Evolutionary conservation across 2,329 filamentous ascomycete species (phyloP).

Genomic region (Knufia fluminis): DNA sequence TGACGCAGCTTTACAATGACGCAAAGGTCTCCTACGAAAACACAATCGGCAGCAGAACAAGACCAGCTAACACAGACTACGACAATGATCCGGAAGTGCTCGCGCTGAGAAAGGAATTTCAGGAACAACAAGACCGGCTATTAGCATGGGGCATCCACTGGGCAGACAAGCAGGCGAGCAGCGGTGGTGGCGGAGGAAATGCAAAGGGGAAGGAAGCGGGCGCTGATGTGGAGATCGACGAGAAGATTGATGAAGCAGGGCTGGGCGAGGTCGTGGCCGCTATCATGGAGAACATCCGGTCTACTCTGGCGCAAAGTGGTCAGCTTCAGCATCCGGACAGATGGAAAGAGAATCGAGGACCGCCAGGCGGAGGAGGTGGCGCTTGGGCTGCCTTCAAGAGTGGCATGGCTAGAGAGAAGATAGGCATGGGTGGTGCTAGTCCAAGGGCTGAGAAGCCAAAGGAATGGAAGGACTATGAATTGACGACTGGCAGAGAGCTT

Average conservation of each 20-base stretch:
- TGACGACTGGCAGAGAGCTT: slow-evolving; percentile 28
- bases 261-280: slow-evolving; percentile 56
- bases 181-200: slow-evolving; percentile 32
- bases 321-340: slow-evolving; percentile 38
- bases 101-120: slow-evolving; percentile 49
- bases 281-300: slow-evolving; percentile 55
- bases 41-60: slow-evolving; percentile 26
- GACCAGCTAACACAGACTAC: slow-evolving; percentile 14
- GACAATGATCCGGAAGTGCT: slow-evolving; percentile 45
- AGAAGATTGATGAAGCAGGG: slow-evolving; percentile 52
- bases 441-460: slow-evolving; percentile 13
- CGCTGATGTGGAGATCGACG: slow-evolving; percentile 46
- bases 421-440: slow-evolving; percentile 21
- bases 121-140: slow-evolving; percentile 55
- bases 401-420: slow-evolving; percentile 29
- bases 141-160: slow-evolving; percentile 58
- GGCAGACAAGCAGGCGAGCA: slow-evolving; percentile 53
- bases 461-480: slow-evolving; percentile 23
- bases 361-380: not conserved
- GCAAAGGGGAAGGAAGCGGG: slow-evolving; percentile 14
- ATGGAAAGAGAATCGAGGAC: slow-evolving; percentile 15
- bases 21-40: slow-evolving; percentile 48
- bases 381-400: slow-evolving; percentile 2
- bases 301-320: slow-evolving; percentile 54
- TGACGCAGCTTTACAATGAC: slow-evolving; percentile 55